A percentile compares a stretch with the other conserved stretches of the same genome.
Evolutionary conservation across 2,329 filamentous ascomycete species (phyloP).

Genomic region (Cladophialophora exuberans): DNA sequence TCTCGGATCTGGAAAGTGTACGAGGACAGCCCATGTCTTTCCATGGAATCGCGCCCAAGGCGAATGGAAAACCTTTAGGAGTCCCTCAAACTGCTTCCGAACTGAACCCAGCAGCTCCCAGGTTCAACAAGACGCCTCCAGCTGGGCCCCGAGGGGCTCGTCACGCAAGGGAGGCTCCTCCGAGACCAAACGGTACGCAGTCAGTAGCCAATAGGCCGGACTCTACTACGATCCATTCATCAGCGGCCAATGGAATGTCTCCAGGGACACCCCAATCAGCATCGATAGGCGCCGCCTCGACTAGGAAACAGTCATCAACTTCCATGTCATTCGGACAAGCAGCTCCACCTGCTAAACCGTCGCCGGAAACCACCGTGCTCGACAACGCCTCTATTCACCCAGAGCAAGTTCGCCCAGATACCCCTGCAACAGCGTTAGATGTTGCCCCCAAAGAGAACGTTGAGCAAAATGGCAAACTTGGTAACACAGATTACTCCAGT

Average conservation of each 20-base stretch:
- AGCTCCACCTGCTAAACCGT: background rate
- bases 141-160: background rate
- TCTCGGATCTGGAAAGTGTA: slow-evolving; percentile 20
- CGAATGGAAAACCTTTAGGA: background rate
- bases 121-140: background rate
- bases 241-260: background rate
- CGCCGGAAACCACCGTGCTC: background rate
- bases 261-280: background rate
- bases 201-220: background rate
- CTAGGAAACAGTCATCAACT: background rate
- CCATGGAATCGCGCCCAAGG: background rate
- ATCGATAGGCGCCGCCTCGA: background rate
- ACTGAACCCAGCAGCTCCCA: background rate
- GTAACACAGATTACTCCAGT: slow-evolving; percentile 3
- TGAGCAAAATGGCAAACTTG: slow-evolving; percentile 12
- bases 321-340: background rate
- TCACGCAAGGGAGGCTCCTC: background rate
- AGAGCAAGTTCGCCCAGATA: background rate
- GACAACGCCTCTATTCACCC: background rate
- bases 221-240: background rate
- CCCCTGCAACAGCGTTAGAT: background rate
- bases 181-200: background rate
- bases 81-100: background rate
- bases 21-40: slow-evolving; percentile 3
- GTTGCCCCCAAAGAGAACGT: background rate